A percentile compares a stretch with the other conserved stretches of the same genome.
These are phyloP conservation scores for Eucalyptus virginea DNA, from an alignment of 345 rosid genomes.

Conservation along the genomic window DNA sequence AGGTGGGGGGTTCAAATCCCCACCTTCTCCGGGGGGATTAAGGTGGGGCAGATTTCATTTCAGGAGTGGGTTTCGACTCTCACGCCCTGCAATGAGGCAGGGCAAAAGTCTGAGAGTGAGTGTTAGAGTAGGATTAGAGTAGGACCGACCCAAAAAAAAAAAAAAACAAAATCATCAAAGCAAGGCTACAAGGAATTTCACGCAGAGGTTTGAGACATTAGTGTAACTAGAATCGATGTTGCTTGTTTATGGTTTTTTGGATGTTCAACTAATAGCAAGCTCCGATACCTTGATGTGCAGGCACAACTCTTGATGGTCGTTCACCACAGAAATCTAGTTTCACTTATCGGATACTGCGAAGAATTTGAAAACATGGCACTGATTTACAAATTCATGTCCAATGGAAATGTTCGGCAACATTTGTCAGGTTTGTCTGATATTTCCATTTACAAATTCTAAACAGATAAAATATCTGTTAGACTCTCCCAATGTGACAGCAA, in stretches of 20 bases:
- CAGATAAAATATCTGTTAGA: neutral
- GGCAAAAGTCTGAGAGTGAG: too few species aligned
- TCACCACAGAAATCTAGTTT: constrained; percentile 17
- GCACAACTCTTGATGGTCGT: constrained; percentile 12
- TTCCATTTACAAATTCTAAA: neutral
- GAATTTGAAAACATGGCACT: constrained; percentile 9
- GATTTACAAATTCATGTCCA: constrained; percentile 22
- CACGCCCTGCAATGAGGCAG: too few species aligned
- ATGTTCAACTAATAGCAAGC: neutral
- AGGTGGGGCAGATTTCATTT: too few species aligned
- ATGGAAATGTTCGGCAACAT: constrained; percentile 9
- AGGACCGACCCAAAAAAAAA: too few species aligned
- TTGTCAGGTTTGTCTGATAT: constrained; percentile 3
- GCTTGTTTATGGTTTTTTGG: neutral
- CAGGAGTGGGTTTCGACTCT: too few species aligned
- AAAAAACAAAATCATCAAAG: too few species aligned
- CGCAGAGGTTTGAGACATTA: constrained; percentile 5
- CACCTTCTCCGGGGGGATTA: too few species aligned
- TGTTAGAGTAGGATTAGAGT: too few species aligned
- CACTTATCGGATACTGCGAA: constrained; percentile 17
- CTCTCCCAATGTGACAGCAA: neutral
- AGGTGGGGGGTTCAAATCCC: too few species aligned
- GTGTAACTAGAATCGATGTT: neutral
- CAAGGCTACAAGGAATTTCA: constrained; percentile 19
- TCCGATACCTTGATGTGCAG: neutral